phyloP scores from a whole-genome alignment of 2,329 filamentous ascomycete genomes.

The Pseudopithomyces maydicus region DNA sequence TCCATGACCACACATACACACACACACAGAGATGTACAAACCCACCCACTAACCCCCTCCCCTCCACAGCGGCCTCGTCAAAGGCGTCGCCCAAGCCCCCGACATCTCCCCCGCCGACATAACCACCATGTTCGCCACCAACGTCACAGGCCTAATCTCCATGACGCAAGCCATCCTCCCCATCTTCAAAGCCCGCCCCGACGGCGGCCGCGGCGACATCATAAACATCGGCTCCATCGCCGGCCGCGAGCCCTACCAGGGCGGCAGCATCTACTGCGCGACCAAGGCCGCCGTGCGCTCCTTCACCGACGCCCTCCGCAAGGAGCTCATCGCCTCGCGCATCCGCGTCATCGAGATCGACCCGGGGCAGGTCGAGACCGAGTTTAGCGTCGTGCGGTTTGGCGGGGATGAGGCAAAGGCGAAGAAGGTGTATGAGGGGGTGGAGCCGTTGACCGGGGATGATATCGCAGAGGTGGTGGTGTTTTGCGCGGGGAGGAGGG shows the following conservation, averaged over 20 bases:
- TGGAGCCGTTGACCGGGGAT: conserved; percentile 79
- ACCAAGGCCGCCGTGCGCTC: conserved; percentile 86
- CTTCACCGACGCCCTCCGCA: conserved; percentile 82
- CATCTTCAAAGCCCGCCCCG: conserved; percentile 71
- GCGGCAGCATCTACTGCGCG: conserved; percentile 90
- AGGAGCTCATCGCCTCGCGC: conserved; percentile 79
- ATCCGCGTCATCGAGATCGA: conserved; percentile 88
- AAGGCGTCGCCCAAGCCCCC: conserved; percentile 83
- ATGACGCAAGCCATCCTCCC: conserved; percentile 92
- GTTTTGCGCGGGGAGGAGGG: conserved; percentile 79
- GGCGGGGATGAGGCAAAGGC: conserved; percentile 88
- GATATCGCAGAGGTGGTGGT: conserved; percentile 92
- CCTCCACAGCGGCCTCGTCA: conserved; percentile 75
- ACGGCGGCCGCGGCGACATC: conserved; percentile 85
- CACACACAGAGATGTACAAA: too few species aligned
- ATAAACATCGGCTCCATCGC: conserved; percentile 95
- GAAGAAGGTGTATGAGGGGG: conserved; percentile 79
- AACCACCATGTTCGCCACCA: conserved; percentile 85
- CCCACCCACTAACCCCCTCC: neutral
- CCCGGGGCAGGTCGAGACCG: conserved; percentile 91
- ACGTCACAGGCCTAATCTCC: conserved; percentile 92
- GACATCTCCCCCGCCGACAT: conserved; percentile 84
- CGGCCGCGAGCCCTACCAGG: conserved; percentile 83
- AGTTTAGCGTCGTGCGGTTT: conserved; percentile 88
- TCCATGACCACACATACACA: too few species aligned